Evolutionary conservation across 2,329 filamentous ascomycete genomes (phyloP), one percentile per base, ranked within the genome.

Genomic region (Phialophora tarda): DNA sequence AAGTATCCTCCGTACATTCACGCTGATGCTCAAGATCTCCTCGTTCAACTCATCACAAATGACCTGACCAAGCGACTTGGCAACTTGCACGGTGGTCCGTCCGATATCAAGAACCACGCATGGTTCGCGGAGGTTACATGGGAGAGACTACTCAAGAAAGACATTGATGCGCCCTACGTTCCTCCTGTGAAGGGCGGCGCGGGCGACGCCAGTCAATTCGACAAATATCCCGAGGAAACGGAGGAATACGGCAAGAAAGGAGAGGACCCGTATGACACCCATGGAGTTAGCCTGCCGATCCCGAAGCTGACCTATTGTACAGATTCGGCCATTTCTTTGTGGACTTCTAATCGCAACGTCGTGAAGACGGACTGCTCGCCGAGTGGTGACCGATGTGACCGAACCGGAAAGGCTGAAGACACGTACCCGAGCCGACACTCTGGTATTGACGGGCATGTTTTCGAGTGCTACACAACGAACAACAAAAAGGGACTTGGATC

Each of bases 41-140:
- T 99, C 41, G 90, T 95, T 75, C 91, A 93, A 73, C 85, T 99
- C 73, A 98, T 99, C 79, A 99, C 95, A 28, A 87, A 91, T 41
- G 95, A 99, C 77, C 83, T 99, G 72, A 97, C 95, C 62, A 98
- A 98, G 83, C 88, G 95, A 67, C 81, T 99, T 74, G 95, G 95
- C 60, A 99, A 99, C 79, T 81, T 98, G 76, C 95, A 95, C 78
- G 92, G 91, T 14, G 95, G 95, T 34, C 88, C 92, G 48, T 88
- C 91, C 74, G 95, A 98, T 77, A 93, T 99, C 72, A 98, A 97
- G 86, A 91, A 89, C 73, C 95, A 99, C 76, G 86, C 91, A 1
- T 99, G 95, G 95, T 99, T 99, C 76, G 86, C 91, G 7, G 95
- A 99, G 80, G 95, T 99, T 59, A 98, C 95, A 2, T 99, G 95